Conservation (phyloP, 352 stramenopile species). For the Phytophthora sojae region DNA sequence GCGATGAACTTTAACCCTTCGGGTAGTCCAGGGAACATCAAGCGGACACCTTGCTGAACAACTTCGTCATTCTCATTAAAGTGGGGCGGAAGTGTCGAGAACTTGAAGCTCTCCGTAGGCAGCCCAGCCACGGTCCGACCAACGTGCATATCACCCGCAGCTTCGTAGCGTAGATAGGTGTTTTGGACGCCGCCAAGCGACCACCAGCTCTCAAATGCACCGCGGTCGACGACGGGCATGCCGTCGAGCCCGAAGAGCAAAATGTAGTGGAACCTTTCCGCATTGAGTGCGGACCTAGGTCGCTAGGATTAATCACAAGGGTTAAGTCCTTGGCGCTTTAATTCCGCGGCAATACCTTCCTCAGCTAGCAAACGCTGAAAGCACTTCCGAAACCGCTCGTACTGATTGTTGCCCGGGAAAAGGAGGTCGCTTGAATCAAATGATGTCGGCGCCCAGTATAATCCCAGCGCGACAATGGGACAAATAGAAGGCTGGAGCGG, state of each 20-base stretch:
- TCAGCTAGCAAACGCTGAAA: slow-evolving; percentile 5
- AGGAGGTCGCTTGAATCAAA: slow-evolving; percentile 12
- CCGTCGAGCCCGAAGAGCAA: slow-evolving; percentile 19
- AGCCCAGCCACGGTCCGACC: slow-evolving; percentile 13
- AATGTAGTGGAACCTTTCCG: slow-evolving; percentile 25
- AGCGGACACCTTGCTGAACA: not conserved
- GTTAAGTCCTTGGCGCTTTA: slow-evolving; percentile 13
- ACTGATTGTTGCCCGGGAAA: slow-evolving; percentile 13
- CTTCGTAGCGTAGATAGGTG: slow-evolving; percentile 18
- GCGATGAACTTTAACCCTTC: not conserved
- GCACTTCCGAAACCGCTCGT: slow-evolving; percentile 15
- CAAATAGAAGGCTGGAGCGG: not conserved
- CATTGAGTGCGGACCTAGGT: slow-evolving; percentile 30
- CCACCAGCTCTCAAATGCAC: slow-evolving; percentile 18
- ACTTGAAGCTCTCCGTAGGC: slow-evolving; percentile 7
- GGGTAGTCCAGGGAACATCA: slow-evolving; percentile 12
- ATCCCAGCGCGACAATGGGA: slow-evolving; percentile 1
- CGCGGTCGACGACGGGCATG: slow-evolving; percentile 15
- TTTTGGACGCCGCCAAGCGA: slow-evolving; percentile 16
- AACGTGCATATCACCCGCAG: slow-evolving; percentile 23
- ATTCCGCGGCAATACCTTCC: slow-evolving; percentile 11
- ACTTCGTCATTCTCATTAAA: not conserved
- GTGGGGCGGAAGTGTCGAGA: slow-evolving; percentile 4
- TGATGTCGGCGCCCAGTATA: not conserved
- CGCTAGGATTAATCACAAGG: too few relatives aligned